A percentile compares a stretch with the other conserved stretches of the same genome.
phyloP scores from a whole-genome alignment of 257 asterid genomes.

The Primulina eburnea region DNA sequence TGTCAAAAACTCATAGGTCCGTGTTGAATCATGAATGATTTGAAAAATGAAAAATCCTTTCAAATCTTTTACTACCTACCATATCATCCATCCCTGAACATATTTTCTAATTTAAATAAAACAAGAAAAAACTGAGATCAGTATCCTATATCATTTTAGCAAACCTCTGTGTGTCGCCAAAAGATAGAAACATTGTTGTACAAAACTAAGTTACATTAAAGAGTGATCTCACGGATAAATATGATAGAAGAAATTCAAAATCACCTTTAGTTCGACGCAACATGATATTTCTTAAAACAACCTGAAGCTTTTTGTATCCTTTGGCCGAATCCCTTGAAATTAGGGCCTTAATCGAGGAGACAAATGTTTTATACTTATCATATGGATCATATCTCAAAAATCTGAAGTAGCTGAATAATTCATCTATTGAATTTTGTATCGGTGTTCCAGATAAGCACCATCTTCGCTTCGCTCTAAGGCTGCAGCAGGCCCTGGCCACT shows the following conservation, averaged over 20 bases:
- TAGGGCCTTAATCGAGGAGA: conserved; percentile 52
- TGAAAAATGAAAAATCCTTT: too few relatives aligned
- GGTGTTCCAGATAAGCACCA: conserved; percentile 99
- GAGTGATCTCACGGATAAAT: background rate
- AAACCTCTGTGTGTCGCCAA: background rate
- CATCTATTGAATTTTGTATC: conserved; percentile 91
- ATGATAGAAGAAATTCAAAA: background rate
- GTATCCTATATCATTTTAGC: background rate
- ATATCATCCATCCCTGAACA: background rate
- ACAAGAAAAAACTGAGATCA: background rate
- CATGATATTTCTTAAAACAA: conserved; percentile 78
- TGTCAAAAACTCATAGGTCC: too few relatives aligned
- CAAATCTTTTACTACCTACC: background rate
- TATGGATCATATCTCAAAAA: conserved; percentile 94
- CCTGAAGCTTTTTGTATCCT: conserved; percentile 88
- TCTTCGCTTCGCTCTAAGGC: conserved; percentile 95
- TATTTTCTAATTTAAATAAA: background rate
- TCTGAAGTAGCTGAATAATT: conserved; percentile 92
- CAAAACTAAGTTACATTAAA: too few relatives aligned
- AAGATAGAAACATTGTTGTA: background rate
- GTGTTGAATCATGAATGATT: too few relatives aligned
- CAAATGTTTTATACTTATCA: conserved; percentile 68
- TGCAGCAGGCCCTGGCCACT: conserved; percentile 97
- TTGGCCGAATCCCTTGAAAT: conserved; percentile 65
- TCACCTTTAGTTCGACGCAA: conserved; percentile 97